A percentile compares a stretch with the other conserved stretches of the same genome.
These are phyloP conservation scores for Phytophthora palmivora DNA, from an alignment of 352 stramenopile genomes.

Conservation along the genomic window DNA sequence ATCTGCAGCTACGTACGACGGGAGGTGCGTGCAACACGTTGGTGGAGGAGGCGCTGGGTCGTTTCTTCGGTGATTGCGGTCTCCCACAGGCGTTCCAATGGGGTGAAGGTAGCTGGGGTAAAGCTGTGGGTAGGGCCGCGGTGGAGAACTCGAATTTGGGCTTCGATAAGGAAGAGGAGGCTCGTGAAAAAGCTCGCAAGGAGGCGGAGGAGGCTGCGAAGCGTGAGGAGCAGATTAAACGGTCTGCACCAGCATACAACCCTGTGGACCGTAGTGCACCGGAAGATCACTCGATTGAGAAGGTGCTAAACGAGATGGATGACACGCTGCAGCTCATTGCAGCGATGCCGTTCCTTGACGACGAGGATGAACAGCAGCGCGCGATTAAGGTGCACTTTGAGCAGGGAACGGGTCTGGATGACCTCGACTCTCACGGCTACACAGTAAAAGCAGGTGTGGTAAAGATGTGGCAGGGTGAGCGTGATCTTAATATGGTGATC, in stretches of 20 bases:
- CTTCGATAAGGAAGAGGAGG: conserved; percentile 66
- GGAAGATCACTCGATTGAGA: conserved; percentile 69
- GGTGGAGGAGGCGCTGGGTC: conserved; percentile 74
- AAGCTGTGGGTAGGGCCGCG: conserved; percentile 62
- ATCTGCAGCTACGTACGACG: conserved; percentile 70
- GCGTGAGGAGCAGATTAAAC: conserved; percentile 42
- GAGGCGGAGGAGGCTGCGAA: conserved; percentile 44
- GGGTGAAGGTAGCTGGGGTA: conserved; percentile 80
- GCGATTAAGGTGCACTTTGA: conserved; percentile 50
- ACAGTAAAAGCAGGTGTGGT: conserved; percentile 58
- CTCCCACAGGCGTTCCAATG: conserved; percentile 71
- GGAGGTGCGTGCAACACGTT: conserved; percentile 81
- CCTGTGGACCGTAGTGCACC: conserved; percentile 24
- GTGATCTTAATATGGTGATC: conserved; percentile 57
- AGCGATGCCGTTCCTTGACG: conserved; percentile 72
- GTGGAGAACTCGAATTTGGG: conserved; percentile 71
- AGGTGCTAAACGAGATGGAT: conserved; percentile 63
- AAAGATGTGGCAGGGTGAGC: conserved; percentile 74
- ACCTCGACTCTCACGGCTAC: conserved; percentile 72
- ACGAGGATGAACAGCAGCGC: conserved; percentile 42
- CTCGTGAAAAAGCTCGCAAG: conserved; percentile 48
- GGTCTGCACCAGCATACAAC: conserved; percentile 60
- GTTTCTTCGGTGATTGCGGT: conserved; percentile 75
- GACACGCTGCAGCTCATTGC: conserved; percentile 77
- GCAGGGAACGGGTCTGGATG: conserved; percentile 59